Base-by-base conservation (phyloP, 73 alveolate genomes). In the Halteria grandinella region DNA sequence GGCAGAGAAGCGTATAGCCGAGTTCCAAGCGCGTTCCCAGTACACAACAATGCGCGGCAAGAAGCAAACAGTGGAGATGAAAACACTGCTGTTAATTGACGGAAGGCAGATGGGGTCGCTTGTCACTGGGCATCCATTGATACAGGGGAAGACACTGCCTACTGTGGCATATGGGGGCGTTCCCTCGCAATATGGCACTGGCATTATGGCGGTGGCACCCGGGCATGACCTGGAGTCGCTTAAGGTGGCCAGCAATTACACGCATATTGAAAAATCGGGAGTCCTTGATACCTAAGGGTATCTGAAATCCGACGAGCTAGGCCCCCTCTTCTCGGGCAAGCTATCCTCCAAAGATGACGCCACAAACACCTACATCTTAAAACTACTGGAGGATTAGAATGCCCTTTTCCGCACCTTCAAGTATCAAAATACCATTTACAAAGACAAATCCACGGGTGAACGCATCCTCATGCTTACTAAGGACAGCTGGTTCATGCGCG, bases 121-220 rank as follows among this genome's bases (percentile, higher is more conserved):
- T n/a, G n/a, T n/a, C n/a, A n/a, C n/a, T n/a, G n/a, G n/a, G n/a
- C n/a, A n/a, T n/a, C n/a, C n/a, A n/a, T n/a, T n/a, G n/a, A n/a
- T n/a, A n/a, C n/a, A n/a, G n/a, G n/a, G n/a, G n/a, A n/a, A n/a
- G n/a, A n/a, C n/a, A n/a, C n/a, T n/a, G n/a, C n/a, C n/a, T n/a
- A n/a, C n/a, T n/a, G n/a, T n/a, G n/a, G n/a, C n/a, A n/a, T n/a
- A n/a, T n/a, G n/a, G n/a, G n/a, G n/a, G n/a, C n/a, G n/a, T n/a
- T n/a, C n/a, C n/a, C n/a, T n/a, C n/a, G n/a, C n/a, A n/a, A 69
- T 64, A 33, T 33, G 91, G 91, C 41, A 71, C 91, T 1, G 85
- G 86, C 12, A 71, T 82, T 8, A 82, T 71, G 25, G 15, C 51
- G 0, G 34, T 82, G 0, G 17, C 86, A n/a, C 86, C 91, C 24